Evolutionary conservation across 768 basidiomycete genomes (phyloP).

Genomic region (Amanita rimosa): DNA sequence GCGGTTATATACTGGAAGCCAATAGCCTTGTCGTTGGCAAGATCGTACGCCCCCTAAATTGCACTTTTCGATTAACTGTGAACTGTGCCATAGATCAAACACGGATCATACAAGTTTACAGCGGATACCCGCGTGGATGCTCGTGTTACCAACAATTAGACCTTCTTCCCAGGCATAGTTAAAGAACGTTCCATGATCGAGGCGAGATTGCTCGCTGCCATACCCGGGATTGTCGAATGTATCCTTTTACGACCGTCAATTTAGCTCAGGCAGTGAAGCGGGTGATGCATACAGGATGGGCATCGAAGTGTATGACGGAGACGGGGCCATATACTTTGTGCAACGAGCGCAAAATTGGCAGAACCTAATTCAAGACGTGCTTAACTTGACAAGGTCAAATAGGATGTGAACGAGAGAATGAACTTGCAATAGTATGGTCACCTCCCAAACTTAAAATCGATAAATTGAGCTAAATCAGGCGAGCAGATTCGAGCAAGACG

Average conservation of each 20-base stretch:
- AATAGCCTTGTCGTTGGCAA: slow-evolving; percentile 57
- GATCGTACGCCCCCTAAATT: slow-evolving; percentile 42
- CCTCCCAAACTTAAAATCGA: too few species aligned
- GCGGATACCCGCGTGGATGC: slow-evolving; percentile 80
- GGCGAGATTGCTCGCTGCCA: slow-evolving; percentile 33
- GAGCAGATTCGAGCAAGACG: slow-evolving; percentile 5
- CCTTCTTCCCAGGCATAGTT: slow-evolving; percentile 64
- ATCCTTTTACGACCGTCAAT: slow-evolving; percentile 35
- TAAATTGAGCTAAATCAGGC: slow-evolving; percentile 20
- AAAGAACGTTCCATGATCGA: slow-evolving; percentile 77
- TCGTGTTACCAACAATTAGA: slow-evolving; percentile 53
- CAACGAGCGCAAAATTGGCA: slow-evolving; percentile 59
- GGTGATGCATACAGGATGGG: too few species aligned
- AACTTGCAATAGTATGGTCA: too few species aligned
- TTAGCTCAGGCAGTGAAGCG: slow-evolving; percentile 55
- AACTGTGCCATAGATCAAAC: background rate
- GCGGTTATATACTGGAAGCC: slow-evolving; percentile 75
- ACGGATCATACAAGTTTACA: slow-evolving; percentile 43
- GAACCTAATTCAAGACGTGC: too few species aligned
- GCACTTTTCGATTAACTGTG: too few species aligned
- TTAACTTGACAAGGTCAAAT: too few species aligned
- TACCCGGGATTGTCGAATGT: slow-evolving; percentile 37
- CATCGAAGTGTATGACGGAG: too few species aligned
- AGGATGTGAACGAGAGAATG: too few species aligned
- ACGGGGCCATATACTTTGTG: slow-evolving; percentile 66